Conservation (phyloP, 1,139 yeast genomes). For the Yamadazyma conglobata region DNA sequence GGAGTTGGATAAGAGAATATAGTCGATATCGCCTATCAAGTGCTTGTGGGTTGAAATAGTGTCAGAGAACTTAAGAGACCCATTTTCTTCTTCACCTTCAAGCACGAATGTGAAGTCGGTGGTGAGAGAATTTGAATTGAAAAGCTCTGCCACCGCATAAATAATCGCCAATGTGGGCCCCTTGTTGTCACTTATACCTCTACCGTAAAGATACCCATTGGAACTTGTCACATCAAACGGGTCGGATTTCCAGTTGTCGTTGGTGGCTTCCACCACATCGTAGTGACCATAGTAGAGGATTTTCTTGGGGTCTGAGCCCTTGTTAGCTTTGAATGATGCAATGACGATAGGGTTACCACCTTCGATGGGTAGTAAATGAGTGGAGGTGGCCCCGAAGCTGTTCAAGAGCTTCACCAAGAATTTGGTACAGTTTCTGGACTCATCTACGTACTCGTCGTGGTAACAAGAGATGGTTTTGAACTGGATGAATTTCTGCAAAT, state of each 20-base stretch:
- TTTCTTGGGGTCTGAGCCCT: too few species aligned
- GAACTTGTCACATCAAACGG: conserved; percentile 74
- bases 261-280: conserved; percentile 72
- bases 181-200: conserved; percentile 94
- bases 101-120: conserved; percentile 79
- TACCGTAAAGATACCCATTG: conserved; percentile 84
- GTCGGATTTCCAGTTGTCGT: conserved; percentile 66
- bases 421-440: conserved; percentile 84
- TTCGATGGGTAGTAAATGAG: conserved; percentile 68
- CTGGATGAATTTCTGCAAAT: conserved; percentile 59
- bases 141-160: conserved; percentile 78
- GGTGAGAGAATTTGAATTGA: conserved; percentile 47
- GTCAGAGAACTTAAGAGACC: conserved; percentile 79
- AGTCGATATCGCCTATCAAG: conserved; percentile 70
- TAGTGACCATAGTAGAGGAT: conserved; percentile 93
- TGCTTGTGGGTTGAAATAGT: conserved; percentile 50
- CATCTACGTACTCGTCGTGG: conserved; percentile 65
- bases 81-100: conserved; percentile 96
- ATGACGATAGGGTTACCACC: conserved; percentile 82
- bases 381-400: conserved; percentile 66
- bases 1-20: conserved; percentile 86
- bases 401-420: conserved; percentile 61
- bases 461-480: conserved; percentile 76
- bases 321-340: conserved; percentile 58
- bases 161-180: conserved; percentile 92